These are phyloP conservation scores for Hymenoscyphus fraxineus DNA, from an alignment of 2,329 filamentous ascomycete genomes.

Conservation along the genomic window DNA sequence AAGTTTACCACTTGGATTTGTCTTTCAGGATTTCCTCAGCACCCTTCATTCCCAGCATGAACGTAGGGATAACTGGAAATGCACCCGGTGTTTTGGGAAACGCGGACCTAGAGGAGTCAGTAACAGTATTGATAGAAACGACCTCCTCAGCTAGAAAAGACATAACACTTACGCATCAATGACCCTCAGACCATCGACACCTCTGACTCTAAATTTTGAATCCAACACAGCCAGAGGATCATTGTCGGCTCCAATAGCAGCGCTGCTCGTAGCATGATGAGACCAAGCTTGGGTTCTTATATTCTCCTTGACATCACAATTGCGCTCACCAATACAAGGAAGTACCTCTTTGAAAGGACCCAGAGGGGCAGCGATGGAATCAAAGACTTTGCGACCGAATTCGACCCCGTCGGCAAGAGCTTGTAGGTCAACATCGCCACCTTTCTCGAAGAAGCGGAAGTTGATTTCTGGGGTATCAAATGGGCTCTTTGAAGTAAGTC, in stretches of 20 bases:
- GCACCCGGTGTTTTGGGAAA: slow-evolving; percentile 10
- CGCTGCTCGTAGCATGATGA: slow-evolving; percentile 53
- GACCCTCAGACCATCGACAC: slow-evolving; percentile 44
- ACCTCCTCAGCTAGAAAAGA: background rate
- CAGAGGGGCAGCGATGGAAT: slow-evolving; percentile 37
- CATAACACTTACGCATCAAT: slow-evolving; percentile 48
- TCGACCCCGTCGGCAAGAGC: slow-evolving; percentile 19
- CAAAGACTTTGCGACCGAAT: slow-evolving; percentile 35
- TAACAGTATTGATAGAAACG: background rate
- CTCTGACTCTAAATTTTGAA: slow-evolving; percentile 35
- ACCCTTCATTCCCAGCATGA: slow-evolving; percentile 12
- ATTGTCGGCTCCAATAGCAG: slow-evolving; percentile 49
- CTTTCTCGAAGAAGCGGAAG: slow-evolving; percentile 53
- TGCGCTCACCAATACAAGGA: slow-evolving; percentile 40
- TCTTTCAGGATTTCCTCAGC: slow-evolving; percentile 7
- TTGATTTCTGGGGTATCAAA: slow-evolving; percentile 59
- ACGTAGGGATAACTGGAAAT: slow-evolving; percentile 10
- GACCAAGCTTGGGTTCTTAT: slow-evolving; percentile 50
- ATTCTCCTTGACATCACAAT: slow-evolving; percentile 43
- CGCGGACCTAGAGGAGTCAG: background rate
- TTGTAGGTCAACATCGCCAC: slow-evolving; percentile 18
- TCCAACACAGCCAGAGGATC: slow-evolving; percentile 44
- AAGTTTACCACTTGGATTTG: background rate
- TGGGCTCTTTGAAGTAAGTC: slow-evolving; percentile 57
- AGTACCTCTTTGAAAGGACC: slow-evolving; percentile 40